Base-by-base conservation (phyloP, 257 asterid genomes). In the Voacanga thouarsii region DNA sequence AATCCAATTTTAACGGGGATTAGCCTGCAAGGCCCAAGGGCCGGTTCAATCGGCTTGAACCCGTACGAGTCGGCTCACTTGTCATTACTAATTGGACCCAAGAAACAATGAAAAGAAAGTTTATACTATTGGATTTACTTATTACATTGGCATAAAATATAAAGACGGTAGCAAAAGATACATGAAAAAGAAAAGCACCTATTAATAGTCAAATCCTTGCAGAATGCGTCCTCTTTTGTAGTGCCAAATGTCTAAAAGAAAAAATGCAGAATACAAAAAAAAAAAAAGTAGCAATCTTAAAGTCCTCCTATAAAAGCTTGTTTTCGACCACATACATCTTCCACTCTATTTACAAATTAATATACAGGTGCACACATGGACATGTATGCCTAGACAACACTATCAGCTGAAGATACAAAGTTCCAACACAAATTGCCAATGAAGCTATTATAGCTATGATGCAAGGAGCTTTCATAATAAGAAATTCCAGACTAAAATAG, bases 161-260 rank as follows among this genome's bases (percentile, higher is more conserved):
- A 26, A 30, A 50, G n/a, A 24, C 33, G 0, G 14, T 4, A 68
- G 53, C n/a, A 67, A 21, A 68, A 68, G 73, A 43, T 19, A 41
- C 43, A 8, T 21, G 43, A 33, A 45, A 11, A 9, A 19, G 44
- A 26, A 21, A n/a, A 41, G 57, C 63, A 92, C 98, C 97, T 94
- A 72, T 95, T 95, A 81, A 95, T 95, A 8, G 99, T 95, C 83
- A 95, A 85, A 82, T 95, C 99, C 92, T 98, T 93, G 53, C 97
- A 85, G 71, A 82, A 87, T 75, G 99, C 98, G 84, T 95, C 99
- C 88, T 95, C 91, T 82, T 89, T 80, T 72, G 99, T 89, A 59
- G 93, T 88, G 77, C 99, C 99, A 86, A 95, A 95, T 78, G 87
- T 90, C 97, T 94, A n/a, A n/a, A n/a, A n/a, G 37, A 71, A 26